Evolutionary conservation across 2,329 filamentous ascomycete species (phyloP), one percentile per base, ranked within the genome.

Genomic region (Cordyceps pruinosa): DNA sequence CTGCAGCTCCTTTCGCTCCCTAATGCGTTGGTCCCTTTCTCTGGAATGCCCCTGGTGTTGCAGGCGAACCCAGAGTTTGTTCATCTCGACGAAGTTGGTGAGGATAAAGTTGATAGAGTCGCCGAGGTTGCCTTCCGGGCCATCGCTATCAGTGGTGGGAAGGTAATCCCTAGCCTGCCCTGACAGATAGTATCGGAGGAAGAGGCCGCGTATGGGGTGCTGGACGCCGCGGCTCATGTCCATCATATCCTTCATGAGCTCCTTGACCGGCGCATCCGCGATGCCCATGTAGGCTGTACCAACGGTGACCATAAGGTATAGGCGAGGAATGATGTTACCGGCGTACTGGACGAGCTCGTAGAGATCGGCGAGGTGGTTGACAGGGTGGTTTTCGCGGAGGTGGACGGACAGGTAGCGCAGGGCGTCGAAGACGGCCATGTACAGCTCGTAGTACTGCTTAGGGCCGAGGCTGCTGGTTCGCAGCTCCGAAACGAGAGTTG

Each of bases 241-340:
- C 94, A 99, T 99, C 94, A 99, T 99, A 73, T 99, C 94, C 75
- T 99, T 99, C 94, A 99, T 99, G 61, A 99, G 90, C 77, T 99
- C 94, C 76, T 99, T 99, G 64, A 99, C 94, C 1, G 94, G 94
- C 58, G 95, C 94, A 80, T 97, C 94, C 67, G 94, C 89, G 68
- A 99, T 95, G 26, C 90, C 87, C 94, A 99, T 99, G 78, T 99
- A 99, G 49, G 96, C 95, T 2, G 94, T 99, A 58, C 94, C 94
- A 39, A 99, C 95, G 0, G 95, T 99, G 68, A 99, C 94, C 95
- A 99, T 99, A 59, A 99, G 86, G 72, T 99, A 99, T 61, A 99
- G 78, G 63, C 94, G 86, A 25, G 94, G 94, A 59, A 99, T 87
- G 64, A 99, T 97, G 71, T 99, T 99, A 62, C 95, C 94, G 56